Conservation (phyloP, 2,329 filamentous ascomycete genomes). For the Microsporum ferrugineum region DNA sequence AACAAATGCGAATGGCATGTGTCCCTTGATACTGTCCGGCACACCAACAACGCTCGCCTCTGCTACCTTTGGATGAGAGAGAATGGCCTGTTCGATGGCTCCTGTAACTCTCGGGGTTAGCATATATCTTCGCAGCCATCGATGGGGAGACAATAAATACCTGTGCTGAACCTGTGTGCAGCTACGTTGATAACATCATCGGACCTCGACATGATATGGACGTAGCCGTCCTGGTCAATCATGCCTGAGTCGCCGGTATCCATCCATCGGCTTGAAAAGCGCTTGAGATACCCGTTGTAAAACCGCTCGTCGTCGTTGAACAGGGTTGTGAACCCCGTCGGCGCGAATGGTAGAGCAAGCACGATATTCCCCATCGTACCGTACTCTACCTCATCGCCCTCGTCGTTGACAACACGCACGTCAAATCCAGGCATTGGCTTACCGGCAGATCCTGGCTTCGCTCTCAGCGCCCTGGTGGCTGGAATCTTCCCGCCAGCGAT, state of each 20-base stretch:
- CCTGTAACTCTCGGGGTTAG: conserved; percentile 38
- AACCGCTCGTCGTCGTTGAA: conserved; percentile 82
- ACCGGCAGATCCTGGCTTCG: conserved; percentile 73
- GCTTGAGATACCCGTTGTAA: conserved; percentile 70
- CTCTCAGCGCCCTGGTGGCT: conserved; percentile 37
- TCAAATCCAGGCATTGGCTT: conserved; percentile 90
- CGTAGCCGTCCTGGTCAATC: conserved; percentile 61
- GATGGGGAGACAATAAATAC: conserved; percentile 35
- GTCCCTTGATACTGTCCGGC: conserved; percentile 76
- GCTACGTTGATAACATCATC: conserved; percentile 97
- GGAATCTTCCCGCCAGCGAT: conserved; percentile 38
- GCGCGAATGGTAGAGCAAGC: conserved; percentile 66
- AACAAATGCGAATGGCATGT: conserved; percentile 84
- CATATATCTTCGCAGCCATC: not conserved
- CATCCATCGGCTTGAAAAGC: conserved; percentile 71
- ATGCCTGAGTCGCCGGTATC: conserved; percentile 87
- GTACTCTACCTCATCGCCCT: conserved; percentile 56
- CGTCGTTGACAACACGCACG: conserved; percentile 70
- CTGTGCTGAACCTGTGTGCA: conserved; percentile 79
- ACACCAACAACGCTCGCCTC: conserved; percentile 81
- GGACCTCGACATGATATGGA: conserved; percentile 51
- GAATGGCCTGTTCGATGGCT: conserved; percentile 81
- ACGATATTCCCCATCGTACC: conserved; percentile 89
- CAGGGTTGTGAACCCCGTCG: conserved; percentile 72
- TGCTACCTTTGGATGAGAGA: conserved; percentile 63